These are phyloP conservation scores for Erodium moschatum DNA, from an alignment of 441 rosid genomes.

Conservation along the genomic window DNA sequence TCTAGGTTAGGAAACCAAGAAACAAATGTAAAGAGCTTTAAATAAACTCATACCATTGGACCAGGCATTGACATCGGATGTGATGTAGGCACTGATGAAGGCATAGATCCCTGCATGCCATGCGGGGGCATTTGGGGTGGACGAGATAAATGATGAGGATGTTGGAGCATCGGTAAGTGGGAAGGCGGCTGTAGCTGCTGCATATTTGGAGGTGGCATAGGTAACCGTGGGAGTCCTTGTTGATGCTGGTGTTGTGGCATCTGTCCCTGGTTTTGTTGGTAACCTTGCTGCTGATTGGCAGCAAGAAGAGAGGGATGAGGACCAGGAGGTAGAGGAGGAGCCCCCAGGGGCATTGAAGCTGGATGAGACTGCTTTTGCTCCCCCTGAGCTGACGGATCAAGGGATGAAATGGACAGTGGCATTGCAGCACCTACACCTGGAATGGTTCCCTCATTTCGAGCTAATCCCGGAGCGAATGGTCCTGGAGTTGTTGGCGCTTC, in stretches of 20 bases:
- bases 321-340: slow-evolving; percentile 94
- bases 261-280: slow-evolving; percentile 66
- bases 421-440: slow-evolving; percentile 92
- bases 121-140: slow-evolving; percentile 67
- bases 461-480: slow-evolving; percentile 64
- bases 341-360: slow-evolving; percentile 57
- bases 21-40: background rate
- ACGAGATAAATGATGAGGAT: slow-evolving; percentile 59
- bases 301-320: slow-evolving; percentile 90
- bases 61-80: slow-evolving; percentile 59
- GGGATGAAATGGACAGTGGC: slow-evolving; percentile 55
- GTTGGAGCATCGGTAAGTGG: slow-evolving; percentile 65
- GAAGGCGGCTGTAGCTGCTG: slow-evolving; percentile 80
- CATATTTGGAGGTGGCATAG: slow-evolving; percentile 67
- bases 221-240: slow-evolving; percentile 56
- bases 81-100: slow-evolving; percentile 48
- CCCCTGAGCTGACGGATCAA: slow-evolving; percentile 69
- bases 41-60: slow-evolving; percentile 51
- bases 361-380: slow-evolving; percentile 67
- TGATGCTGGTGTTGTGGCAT: slow-evolving; percentile 56
- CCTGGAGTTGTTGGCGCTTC: slow-evolving; percentile 75
- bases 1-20: slow-evolving; percentile 3
- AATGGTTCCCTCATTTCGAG: slow-evolving; percentile 85
- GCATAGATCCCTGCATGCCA: slow-evolving; percentile 40
- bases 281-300: slow-evolving; percentile 67